Evolutionary conservation across 2,329 filamentous ascomycete species (phyloP).

Genomic region (Onygena corvina): DNA sequence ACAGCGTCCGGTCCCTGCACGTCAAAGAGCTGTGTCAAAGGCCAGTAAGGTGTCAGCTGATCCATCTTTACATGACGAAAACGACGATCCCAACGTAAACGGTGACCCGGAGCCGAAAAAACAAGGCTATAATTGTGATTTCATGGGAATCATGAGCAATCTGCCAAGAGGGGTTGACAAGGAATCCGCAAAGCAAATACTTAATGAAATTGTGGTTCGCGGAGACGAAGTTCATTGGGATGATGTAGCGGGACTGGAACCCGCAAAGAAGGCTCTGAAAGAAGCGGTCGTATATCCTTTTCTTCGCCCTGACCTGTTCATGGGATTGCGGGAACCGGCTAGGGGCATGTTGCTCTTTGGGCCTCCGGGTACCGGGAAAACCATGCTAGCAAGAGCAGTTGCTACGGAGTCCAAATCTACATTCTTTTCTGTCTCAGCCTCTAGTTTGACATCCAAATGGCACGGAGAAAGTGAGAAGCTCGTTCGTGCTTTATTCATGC

Average conservation of each 20-base stretch:
- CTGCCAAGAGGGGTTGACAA: constrained; percentile 73
- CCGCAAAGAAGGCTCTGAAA: constrained; percentile 81
- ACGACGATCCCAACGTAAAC: constrained; percentile 30
- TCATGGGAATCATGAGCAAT: constrained; percentile 57
- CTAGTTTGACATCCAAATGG: constrained; percentile 89
- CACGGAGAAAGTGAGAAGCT: constrained; percentile 94
- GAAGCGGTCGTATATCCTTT: constrained; percentile 97
- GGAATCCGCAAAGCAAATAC: constrained; percentile 72
- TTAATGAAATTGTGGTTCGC: constrained; percentile 90
- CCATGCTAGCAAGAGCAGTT: constrained; percentile 88
- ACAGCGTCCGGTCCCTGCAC: neutral
- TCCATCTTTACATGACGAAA: neutral
- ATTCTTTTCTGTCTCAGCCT: constrained; percentile 94
- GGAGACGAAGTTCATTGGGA: constrained; percentile 92
- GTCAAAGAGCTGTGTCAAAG: neutral
- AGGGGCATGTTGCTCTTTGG: constrained; percentile 93
- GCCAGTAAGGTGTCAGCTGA: constrained; percentile 1
- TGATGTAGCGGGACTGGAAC: constrained; percentile 80
- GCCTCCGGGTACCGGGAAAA: constrained; percentile 95
- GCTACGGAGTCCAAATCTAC: constrained; percentile 90
- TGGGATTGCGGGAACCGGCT: constrained; percentile 85
- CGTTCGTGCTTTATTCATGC: constrained; percentile 74
- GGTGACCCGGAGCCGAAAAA: constrained; percentile 28
- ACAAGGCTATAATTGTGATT: constrained; percentile 44
- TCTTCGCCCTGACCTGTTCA: constrained; percentile 85